Base-by-base conservation (phyloP, 768 basidiomycete genomes). In the Serendipita sp. region DNA sequence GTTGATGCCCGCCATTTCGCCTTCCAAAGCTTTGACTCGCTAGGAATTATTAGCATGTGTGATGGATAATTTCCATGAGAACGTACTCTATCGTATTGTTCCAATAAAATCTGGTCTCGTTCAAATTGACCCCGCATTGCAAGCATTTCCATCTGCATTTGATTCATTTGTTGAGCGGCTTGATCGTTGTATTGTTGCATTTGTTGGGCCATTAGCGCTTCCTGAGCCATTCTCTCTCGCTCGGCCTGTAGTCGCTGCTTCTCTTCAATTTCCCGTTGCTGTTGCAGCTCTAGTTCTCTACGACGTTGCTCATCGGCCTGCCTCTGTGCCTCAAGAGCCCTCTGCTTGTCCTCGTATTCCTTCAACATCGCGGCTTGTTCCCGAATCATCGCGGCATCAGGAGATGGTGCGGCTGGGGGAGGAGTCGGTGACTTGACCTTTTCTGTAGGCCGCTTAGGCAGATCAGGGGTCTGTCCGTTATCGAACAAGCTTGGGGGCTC, bases 61-160 rank as follows among this genome's bases (percentile, higher is more conserved):
- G 10, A 18, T 23, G 18, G n/a, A 45, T 37, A 53, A 3, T 36
- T 53, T 63, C 31, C 27, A 63, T 60, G 43, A 55, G n/a, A 31
- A 78, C 86, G 63, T 74, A 95, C 93, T 45, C 87, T 82, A 72
- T 99, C 96, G 70, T 99, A 99, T 70, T 98, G 93, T 73, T 98
- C 95, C 63, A 99, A 78, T 74, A 99, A 83, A 68, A 99, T 87
- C 72, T 99, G 96, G 70, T 99, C 95, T 11, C 96, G 83, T 75
- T 99, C 96, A 72, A 92, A 99, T 72, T 98, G 96, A 0, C 96
- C 93, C 53, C 93, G 79, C 88, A 98, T 88, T 8, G 82, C 90
- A 55, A 98, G 80, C 58, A 98, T 76, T 73, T 98, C 88, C 62
- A 89, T 80, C 73, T 99, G 92, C 48, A 94, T 80, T 66, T 98